Evolutionary conservation across 768 basidiomycete species (phyloP).

Genomic region (Podaxis mareebaensis): DNA sequence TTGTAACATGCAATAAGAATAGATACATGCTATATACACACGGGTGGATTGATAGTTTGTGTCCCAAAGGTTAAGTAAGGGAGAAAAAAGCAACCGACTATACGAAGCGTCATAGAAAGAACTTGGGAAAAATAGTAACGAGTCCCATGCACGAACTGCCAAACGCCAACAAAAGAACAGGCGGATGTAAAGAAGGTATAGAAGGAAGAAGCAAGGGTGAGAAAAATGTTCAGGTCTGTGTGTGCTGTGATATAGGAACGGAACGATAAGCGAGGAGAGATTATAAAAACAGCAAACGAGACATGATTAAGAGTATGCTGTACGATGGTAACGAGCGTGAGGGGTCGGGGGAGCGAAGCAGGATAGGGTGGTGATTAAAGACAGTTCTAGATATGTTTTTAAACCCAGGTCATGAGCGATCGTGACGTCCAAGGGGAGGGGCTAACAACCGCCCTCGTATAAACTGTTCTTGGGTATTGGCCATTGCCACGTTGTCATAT

Average conservation of each 20-base stretch:
- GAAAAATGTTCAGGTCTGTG: neutral
- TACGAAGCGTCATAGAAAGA: neutral
- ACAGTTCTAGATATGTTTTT: constrained; percentile 1
- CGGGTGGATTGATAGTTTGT: constrained; percentile 1
- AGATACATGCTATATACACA: constrained; percentile 10
- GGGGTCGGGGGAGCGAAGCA: neutral
- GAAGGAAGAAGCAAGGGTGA: neutral
- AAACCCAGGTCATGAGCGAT: constrained; percentile 1
- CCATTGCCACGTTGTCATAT: constrained; percentile 44
- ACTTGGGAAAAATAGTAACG: neutral
- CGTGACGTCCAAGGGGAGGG: neutral
- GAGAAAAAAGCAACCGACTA: neutral
- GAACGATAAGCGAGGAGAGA: neutral
- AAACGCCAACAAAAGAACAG: neutral
- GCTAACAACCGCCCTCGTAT: constrained; percentile 4
- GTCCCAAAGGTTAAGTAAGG: neutral
- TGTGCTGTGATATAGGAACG: neutral
- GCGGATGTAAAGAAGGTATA: neutral
- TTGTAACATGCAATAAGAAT: constrained; percentile 8
- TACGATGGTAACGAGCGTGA: neutral
- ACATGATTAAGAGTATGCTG: neutral
- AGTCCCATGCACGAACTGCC: neutral
- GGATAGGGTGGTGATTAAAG: neutral
- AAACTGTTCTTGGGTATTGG: constrained; percentile 37
- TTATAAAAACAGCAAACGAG: neutral